These are phyloP conservation scores for Taphrina deformans DNA, from an alignment of 1,139 yeast genomes.

Conservation along the genomic window DNA sequence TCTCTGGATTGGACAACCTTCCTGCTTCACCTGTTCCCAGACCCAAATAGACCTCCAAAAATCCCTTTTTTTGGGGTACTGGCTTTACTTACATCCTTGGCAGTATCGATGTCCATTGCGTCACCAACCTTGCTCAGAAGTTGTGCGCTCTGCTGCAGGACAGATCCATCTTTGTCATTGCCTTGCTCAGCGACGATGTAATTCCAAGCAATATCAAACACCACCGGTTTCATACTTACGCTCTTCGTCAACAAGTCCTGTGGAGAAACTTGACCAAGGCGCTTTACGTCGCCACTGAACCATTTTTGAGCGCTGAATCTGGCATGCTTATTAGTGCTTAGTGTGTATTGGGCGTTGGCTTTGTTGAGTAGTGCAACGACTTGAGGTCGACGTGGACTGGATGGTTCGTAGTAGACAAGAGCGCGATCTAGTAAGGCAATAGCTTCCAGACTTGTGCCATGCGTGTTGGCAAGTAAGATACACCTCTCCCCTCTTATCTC, in stretches of 20 bases:
- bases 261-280: conserved; percentile 1
- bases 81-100: background rate
- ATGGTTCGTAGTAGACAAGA: background rate
- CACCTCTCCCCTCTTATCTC: conserved; percentile 22
- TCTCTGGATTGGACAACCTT: too few relatives aligned
- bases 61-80: conserved; percentile 4
- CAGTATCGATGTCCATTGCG: background rate
- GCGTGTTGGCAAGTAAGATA: conserved; percentile 8
- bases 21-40: background rate
- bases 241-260: background rate
- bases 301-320: conserved; percentile 1
- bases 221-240: conserved; percentile 24
- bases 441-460: conserved; percentile 23
- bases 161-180: background rate
- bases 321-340: background rate
- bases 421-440: conserved; percentile 22
- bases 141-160: background rate
- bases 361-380: conserved; percentile 9
- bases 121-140: background rate
- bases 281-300: conserved; percentile 25
- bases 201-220: conserved; percentile 29
- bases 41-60: conserved; percentile 19
- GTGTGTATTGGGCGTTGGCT: conserved; percentile 6
- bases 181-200: conserved; percentile 18
- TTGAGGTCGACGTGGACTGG: background rate